Evolutionary conservation across 257 asterid genomes (phyloP), one percentile per base, ranked within the genome.

Genomic region (Solanum paucissectum): DNA sequence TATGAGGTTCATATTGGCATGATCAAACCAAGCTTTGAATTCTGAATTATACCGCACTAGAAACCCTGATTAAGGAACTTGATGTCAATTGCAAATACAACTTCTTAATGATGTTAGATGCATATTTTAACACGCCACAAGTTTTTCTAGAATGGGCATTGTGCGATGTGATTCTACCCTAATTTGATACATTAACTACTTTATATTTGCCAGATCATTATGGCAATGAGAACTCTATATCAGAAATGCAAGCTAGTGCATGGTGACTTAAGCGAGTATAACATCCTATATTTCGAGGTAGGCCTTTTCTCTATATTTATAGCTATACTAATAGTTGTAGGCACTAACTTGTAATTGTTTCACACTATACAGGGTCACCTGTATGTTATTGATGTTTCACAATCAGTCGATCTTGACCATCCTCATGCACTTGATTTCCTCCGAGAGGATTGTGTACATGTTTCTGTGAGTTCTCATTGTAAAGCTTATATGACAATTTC

Each of bases 221-320:
- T 93, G 91, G 87, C 90, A 8, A 97, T 97, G 99, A 94, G 98
- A 21, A 95, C 94, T 12, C 88, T 96, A 42, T 97, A 97, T 89
- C 99, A 94, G 90, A 97, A 96, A 88, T 97, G 99, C 94, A 97
- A 96, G 93, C 94, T 96, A 74, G 99, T 97, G 84, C 99, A 97
- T 32, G 99, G 99, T 83, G 99, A 97, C 87, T 95, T 97, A 23
- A 97, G 99, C 74, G 99, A 97, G 91, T 97, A 97, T 87, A 97
- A 96, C 87, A 95, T 96, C 87, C 98, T 97, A 38, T 94, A 95
- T 89, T 95, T 32, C 87, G 98, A 97, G 96, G 99, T 93, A 85
- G 89, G 87, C 79, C 71, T 86, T 85, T 42, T n/a, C 58, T 29
- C 87, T 73, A 12, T 49, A 36, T 62, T 10, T 37, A 27, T 88